Base-by-base conservation (phyloP, 352 stramenopile species). In the Saprolegnia parasitica region DNA sequence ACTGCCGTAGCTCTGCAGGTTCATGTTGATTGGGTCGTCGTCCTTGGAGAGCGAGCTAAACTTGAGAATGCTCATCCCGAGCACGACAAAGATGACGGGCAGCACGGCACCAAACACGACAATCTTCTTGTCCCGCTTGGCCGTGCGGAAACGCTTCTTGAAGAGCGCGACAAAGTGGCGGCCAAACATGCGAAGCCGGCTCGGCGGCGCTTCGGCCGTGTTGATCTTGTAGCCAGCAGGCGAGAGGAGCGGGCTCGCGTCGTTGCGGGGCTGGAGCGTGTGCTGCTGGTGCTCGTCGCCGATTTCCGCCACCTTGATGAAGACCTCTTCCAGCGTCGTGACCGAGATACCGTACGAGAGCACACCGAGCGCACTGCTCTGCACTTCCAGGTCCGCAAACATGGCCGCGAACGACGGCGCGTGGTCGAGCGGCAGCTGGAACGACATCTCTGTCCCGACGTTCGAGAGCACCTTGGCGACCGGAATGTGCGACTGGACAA, bases 241-340 rank as follows among this genome's bases (percentile, higher is more conserved):
- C 52, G 71, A 58, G 9, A 32, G 49, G 40, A 11, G 52, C 50
- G 23, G 23, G 29, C 13, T 73, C 65, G 78, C 80, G 74, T 91
- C 89, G 9, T 62, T 58, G 24, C 15, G 35, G 29, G 52, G n/a
- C 56, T 18, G 50, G 26, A 73, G 67, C 47, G 61, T 56, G 60
- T 66, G 55, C 47, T 73, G 40, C 15, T 68, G 20, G 60, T 73
- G 47, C 49, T 73, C 65, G 37, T 65, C 72, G 52, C 57, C 58
- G 3, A 67, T 50, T 61, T 79, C 75, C 5, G 80, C 78, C 63
- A 96, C 87, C 58, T 93, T 78, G 11, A 98, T 74, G 74, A 98
- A 98, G 3, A 97, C 90, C 76, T 98, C 95, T 74, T 98, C 95
- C 11, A 98, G 77, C 1, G 93, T 98, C 21, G 94, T 98, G 21